Conservation (phyloP, 441 rosid species). For the Adansonia grandidieri region DNA sequence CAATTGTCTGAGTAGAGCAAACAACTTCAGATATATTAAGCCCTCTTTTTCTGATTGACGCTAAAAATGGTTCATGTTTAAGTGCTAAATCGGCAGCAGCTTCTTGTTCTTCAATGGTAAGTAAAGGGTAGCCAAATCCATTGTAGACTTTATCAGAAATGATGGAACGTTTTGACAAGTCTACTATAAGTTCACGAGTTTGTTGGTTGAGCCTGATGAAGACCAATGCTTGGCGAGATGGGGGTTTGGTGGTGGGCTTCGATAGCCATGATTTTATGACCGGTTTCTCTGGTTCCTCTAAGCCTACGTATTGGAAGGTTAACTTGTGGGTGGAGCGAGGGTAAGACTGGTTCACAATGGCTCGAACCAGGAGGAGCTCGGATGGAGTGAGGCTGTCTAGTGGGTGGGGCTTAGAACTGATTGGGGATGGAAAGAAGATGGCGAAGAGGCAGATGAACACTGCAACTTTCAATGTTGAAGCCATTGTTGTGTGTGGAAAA, state of each 20-base stretch:
- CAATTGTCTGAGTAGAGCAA: slow-evolving; percentile 33
- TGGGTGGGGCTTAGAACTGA: slow-evolving; percentile 31
- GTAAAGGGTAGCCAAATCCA: slow-evolving; percentile 43
- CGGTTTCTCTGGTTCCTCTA: slow-evolving; percentile 46
- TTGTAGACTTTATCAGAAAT: slow-evolving; percentile 21
- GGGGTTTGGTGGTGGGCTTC: background rate
- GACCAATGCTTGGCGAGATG: slow-evolving; percentile 40
- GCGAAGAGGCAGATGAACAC: slow-evolving; percentile 24
- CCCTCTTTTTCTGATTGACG: slow-evolving; percentile 31
- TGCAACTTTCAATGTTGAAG: slow-evolving; percentile 2
- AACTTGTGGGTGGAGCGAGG: slow-evolving; percentile 21
- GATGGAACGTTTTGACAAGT: slow-evolving; percentile 30
- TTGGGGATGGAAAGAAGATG: background rate
- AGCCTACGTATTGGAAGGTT: slow-evolving; percentile 44
- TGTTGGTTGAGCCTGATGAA: slow-evolving; percentile 24
- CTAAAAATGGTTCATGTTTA: slow-evolving; percentile 32
- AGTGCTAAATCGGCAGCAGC: slow-evolving; percentile 32
- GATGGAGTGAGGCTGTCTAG: slow-evolving; percentile 37
- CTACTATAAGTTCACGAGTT: slow-evolving; percentile 42
- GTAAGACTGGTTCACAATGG: slow-evolving; percentile 27
- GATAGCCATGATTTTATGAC: slow-evolving; percentile 41
- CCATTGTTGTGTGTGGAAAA: slow-evolving; percentile 19
- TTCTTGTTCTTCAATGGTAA: slow-evolving; percentile 27
- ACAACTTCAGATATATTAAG: slow-evolving; percentile 35
- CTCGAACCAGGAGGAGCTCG: slow-evolving; percentile 33